A percentile compares a stretch with the other conserved stretches of the same genome.
phyloP scores from a whole-genome alignment of 2,329 filamentous ascomycete genomes.

The Samsoniella hepiali region DNA sequence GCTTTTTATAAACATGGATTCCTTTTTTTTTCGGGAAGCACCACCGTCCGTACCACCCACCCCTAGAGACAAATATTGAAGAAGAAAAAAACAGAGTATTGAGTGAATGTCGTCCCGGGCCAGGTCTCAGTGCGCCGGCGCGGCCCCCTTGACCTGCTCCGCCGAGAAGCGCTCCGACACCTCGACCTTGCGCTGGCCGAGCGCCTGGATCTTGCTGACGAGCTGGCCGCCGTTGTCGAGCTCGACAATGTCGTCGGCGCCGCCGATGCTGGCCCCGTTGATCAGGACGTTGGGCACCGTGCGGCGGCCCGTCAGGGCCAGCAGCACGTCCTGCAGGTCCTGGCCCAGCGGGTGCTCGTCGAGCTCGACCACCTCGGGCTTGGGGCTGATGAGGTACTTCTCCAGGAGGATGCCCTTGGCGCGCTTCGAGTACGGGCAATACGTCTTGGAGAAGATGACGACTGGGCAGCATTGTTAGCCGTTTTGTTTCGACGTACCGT shows the following conservation, averaged over 20 bases:
- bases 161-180: slow-evolving; percentile 47
- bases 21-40: background rate
- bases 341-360: slow-evolving; percentile 75
- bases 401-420: slow-evolving; percentile 84
- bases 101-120: background rate
- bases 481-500: background rate
- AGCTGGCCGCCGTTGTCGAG: slow-evolving; percentile 67
- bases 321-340: slow-evolving; percentile 68
- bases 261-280: slow-evolving; percentile 84
- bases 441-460: slow-evolving; percentile 93
- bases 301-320: slow-evolving; percentile 68
- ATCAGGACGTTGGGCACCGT: slow-evolving; percentile 94
- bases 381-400: slow-evolving; percentile 77
- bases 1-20: background rate
- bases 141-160: slow-evolving; percentile 17
- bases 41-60: background rate
- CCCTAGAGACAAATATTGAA: background rate
- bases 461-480: slow-evolving; percentile 49
- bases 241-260: slow-evolving; percentile 77
- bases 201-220: slow-evolving; percentile 65
- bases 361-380: slow-evolving; percentile 85
- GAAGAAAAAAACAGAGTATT: background rate
- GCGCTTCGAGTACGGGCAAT: slow-evolving; percentile 80
- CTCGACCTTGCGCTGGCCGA: slow-evolving; percentile 65
- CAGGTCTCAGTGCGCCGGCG: background rate